Percentiles rank a stretch among this genome's conserved stretches.
Evolutionary conservation across 116 monocot genomes (phyloP).

Genomic region (Iris pallida): DNA sequence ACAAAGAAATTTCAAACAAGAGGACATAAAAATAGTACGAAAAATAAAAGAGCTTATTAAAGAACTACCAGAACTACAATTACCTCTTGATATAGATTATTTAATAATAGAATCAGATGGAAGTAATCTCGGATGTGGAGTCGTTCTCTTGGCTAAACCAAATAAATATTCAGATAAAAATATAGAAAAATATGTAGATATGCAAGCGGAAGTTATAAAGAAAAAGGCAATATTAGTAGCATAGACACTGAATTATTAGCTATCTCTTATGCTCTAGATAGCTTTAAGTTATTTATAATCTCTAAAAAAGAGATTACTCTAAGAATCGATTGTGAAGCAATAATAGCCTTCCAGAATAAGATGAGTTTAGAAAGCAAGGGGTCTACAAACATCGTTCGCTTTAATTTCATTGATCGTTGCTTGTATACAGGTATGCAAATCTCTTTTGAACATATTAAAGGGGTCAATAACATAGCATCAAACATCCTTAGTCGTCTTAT

Average conservation of each 20-base stretch:
- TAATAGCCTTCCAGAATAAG: too few species aligned
- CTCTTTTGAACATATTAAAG: too few species aligned
- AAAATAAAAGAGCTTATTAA: not conserved
- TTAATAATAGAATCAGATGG: too few species aligned
- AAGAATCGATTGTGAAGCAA: not conserved
- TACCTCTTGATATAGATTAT: not conserved
- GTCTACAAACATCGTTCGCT: too few species aligned
- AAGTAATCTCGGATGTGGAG: not conserved
- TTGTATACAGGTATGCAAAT: too few species aligned
- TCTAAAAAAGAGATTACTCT: not conserved
- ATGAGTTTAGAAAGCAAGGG: too few species aligned
- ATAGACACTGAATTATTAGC: not conserved
- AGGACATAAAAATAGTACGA: not conserved
- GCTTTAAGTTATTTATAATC: not conserved
- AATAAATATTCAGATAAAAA: not conserved
- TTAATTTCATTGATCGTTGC: too few species aligned
- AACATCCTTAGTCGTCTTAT: too few species aligned
- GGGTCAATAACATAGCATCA: too few species aligned
- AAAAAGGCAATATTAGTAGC: not conserved
- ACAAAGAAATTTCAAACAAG: not conserved
- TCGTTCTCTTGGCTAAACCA: not conserved
- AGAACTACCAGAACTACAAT: not conserved
- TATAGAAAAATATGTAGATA: not conserved
- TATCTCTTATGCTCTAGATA: not conserved
- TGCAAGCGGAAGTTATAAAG: conserved; percentile 1